A percentile compares a stretch with the other conserved stretches of the same genome.
These are phyloP conservation scores for Nosema muscidifuracis DNA, from an alignment of 371 early-diverging fungal genomes.

Conservation along the genomic window DNA sequence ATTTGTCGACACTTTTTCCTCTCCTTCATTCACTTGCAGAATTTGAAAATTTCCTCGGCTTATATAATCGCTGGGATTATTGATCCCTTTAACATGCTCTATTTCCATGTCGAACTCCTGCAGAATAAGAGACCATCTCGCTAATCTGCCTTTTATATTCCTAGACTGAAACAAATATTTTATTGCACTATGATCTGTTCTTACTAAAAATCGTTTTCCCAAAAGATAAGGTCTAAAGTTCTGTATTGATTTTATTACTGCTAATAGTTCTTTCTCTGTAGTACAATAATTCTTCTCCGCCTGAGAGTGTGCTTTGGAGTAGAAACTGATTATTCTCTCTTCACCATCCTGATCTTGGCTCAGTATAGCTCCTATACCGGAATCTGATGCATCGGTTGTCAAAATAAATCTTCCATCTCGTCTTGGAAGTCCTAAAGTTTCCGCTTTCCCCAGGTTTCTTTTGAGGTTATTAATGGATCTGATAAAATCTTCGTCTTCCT, in stretches of 20 bases:
- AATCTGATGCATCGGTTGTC: slow-evolving; percentile 39
- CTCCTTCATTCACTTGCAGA: too few relatives aligned
- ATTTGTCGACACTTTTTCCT: too few relatives aligned
- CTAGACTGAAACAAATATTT: slow-evolving; percentile 5
- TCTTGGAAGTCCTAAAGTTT: slow-evolving; percentile 3
- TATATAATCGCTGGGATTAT: too few relatives aligned
- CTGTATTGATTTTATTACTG: slow-evolving; percentile 5
- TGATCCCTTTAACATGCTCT: slow-evolving; percentile 28
- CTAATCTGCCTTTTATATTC: slow-evolving; percentile 2
- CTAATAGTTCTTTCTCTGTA: slow-evolving; percentile 28
- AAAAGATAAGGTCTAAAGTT: slow-evolving; percentile 30
- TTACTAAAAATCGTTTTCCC: slow-evolving; percentile 4
- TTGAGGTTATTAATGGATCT: background rate
- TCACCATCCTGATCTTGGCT: slow-evolving; percentile 7
- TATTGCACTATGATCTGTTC: slow-evolving; percentile 28
- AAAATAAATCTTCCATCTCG: slow-evolving; percentile 21
- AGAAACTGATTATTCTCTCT: slow-evolving; percentile 11
- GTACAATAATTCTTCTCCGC: slow-evolving; percentile 31
- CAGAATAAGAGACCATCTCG: background rate
- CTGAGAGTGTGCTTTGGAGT: background rate
- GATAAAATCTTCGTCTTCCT: background rate
- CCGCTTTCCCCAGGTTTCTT: background rate
- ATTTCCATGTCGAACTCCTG: slow-evolving; percentile 5
- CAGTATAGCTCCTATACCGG: slow-evolving; percentile 22
- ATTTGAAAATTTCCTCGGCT: too few relatives aligned